A percentile compares a stretch with the other conserved stretches of the same genome.
Evolutionary conservation across 2,329 filamentous ascomycete genomes (phyloP).

Genomic region (Aspergillus chevalieri): DNA sequence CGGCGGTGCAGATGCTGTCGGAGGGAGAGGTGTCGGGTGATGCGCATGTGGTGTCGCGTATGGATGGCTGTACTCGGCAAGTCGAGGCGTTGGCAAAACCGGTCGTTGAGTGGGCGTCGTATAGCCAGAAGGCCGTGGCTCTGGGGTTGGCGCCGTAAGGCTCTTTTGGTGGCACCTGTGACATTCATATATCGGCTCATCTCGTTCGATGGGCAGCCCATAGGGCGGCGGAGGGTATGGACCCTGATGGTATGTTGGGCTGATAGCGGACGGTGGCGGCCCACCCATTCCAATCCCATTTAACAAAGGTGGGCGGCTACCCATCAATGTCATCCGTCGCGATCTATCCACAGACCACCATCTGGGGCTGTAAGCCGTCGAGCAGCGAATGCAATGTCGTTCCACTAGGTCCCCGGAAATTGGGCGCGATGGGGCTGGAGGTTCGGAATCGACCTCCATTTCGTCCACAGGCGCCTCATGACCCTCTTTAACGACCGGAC

Average conservation of each 20-base stretch:
- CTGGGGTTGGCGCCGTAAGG: constrained; percentile 24
- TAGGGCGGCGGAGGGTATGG: constrained; percentile 14
- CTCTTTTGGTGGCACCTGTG: constrained; percentile 62
- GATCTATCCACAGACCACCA: constrained; percentile 59
- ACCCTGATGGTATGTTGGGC: constrained; percentile 21
- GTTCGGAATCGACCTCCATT: constrained; percentile 27
- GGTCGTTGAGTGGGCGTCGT: constrained; percentile 24
- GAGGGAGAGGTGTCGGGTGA: constrained; percentile 17
- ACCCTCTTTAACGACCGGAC: constrained; percentile 6
- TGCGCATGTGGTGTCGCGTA: constrained; percentile 25
- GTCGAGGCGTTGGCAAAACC: constrained; percentile 28
- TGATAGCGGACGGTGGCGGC: constrained; percentile 1
- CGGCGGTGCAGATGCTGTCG: constrained; percentile 23
- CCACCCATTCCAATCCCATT: constrained; percentile 25
- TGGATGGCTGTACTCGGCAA: constrained; percentile 25
- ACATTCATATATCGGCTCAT: constrained; percentile 57
- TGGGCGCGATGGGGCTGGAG: constrained; percentile 12
- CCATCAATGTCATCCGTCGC: constrained; percentile 47
- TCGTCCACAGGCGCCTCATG: constrained; percentile 20
- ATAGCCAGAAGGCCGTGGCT: constrained; percentile 31
- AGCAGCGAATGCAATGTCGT: constrained; percentile 37
- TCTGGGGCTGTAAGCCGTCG: constrained; percentile 35
- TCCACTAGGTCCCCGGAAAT: constrained; percentile 12
- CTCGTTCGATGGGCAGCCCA: constrained; percentile 7
- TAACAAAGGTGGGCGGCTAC: constrained; percentile 36